Evolutionary conservation across 768 basidiomycete genomes (phyloP).

Genomic region (Mycena epipterygia): DNA sequence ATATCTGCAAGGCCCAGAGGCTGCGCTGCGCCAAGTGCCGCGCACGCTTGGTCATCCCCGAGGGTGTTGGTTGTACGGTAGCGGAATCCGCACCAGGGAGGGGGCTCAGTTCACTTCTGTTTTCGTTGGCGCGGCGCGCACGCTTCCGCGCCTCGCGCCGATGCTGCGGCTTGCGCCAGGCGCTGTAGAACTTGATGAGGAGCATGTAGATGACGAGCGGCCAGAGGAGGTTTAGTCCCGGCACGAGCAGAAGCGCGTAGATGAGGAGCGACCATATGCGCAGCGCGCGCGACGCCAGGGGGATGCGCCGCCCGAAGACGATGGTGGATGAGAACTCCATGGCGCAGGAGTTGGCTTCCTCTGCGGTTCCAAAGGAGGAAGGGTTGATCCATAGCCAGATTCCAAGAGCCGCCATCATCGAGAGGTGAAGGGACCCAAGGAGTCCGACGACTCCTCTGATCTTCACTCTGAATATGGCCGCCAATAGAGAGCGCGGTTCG

Average conservation of each 20-base stretch:
- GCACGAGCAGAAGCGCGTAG: conserved; percentile 14
- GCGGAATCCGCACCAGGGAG: no score
- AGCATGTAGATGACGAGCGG: no score
- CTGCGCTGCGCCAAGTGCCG: no score
- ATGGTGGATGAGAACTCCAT: neutral
- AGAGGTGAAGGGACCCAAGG: conserved; percentile 27
- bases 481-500: neutral
- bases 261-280: conserved; percentile 6
- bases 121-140: no score
- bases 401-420: conserved; percentile 24
- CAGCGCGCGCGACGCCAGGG: conserved; percentile 1
- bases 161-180: no score
- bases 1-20: no score
- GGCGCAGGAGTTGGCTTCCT: neutral
- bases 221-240: conserved; percentile 22
- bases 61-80: no score
- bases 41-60: no score
- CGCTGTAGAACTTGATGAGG: no score
- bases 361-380: neutral
- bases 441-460: neutral
- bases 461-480: neutral
- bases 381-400: conserved; percentile 29
- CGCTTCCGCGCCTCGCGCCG: no score
- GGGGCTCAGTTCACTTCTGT: no score
- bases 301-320: neutral